Evolutionary conservation across 2,329 filamentous ascomycete species (phyloP).

Genomic region (Ascochyta pisi): DNA sequence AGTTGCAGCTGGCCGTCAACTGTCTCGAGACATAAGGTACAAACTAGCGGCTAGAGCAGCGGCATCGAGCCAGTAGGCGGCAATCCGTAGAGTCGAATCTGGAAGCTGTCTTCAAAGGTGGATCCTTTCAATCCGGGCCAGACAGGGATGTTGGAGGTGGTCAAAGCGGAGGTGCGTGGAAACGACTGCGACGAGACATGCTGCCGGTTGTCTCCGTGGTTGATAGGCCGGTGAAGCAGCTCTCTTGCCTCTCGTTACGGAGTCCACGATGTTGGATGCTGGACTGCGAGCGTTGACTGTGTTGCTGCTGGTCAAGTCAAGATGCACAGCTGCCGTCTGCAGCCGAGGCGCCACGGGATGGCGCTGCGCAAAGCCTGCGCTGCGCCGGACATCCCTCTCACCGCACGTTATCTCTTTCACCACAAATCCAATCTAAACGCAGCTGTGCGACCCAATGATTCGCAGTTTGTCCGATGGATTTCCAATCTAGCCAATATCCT

Average conservation of each 20-base stretch:
- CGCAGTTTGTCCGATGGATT: slow-evolving; percentile 46
- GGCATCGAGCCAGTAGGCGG: slow-evolving; percentile 7
- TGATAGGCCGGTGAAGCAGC: slow-evolving; percentile 5
- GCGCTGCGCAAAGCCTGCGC: slow-evolving; percentile 11
- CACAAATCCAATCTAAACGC: slow-evolving; percentile 48
- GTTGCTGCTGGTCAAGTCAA: slow-evolving; percentile 5
- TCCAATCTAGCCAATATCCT: slow-evolving; percentile 42
- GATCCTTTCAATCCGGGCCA: slow-evolving; percentile 8
- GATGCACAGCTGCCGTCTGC: slow-evolving; percentile 11
- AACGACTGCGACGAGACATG: slow-evolving; percentile 18
- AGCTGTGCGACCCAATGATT: slow-evolving; percentile 50
- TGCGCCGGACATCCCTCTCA: slow-evolving; percentile 37
- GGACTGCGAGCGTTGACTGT: not conserved
- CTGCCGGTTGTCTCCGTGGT: slow-evolving; percentile 14
- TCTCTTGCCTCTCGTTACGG: not conserved
- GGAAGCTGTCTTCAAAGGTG: slow-evolving; percentile 30
- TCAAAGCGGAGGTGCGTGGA: slow-evolving; percentile 23
- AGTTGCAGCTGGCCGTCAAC: slow-evolving; percentile 12
- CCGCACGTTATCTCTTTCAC: slow-evolving; percentile 43
- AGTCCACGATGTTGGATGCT: slow-evolving; percentile 1
- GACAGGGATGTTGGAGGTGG: slow-evolving; percentile 25
- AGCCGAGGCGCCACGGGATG: slow-evolving; percentile 6
- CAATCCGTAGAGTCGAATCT: slow-evolving; percentile 25
- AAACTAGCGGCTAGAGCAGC: slow-evolving; percentile 13
- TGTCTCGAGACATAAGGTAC: slow-evolving; percentile 8